phyloP scores from a whole-genome alignment of 1,139 yeast genomes.

The Geotrichum phurueaensis region DNA sequence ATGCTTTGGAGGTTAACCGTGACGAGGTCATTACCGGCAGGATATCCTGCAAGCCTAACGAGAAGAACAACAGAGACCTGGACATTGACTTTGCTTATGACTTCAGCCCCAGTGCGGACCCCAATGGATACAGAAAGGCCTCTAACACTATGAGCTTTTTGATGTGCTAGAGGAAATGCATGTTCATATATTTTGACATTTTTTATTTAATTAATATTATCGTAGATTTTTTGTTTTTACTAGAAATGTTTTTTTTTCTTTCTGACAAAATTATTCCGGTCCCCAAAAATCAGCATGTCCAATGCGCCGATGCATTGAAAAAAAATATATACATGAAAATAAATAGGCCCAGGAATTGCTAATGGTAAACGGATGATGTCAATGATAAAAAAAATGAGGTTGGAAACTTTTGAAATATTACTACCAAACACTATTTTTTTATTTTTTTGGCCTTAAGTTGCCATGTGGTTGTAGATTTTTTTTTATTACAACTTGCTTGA shows the following conservation, averaged over 20 bases:
- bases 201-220: not conserved
- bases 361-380: too few relatives aligned
- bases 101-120: slow-evolving; percentile 48
- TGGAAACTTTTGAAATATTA: too few relatives aligned
- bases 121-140: slow-evolving; percentile 2
- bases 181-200: not conserved
- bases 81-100: slow-evolving; percentile 42
- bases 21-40: slow-evolving; percentile 73
- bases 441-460: too few relatives aligned
- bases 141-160: slow-evolving; percentile 11
- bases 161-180: slow-evolving; percentile 13
- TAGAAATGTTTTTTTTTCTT: not conserved
- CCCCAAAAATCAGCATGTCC: too few relatives aligned
- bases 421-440: too few relatives aligned
- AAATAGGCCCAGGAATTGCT: too few relatives aligned
- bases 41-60: slow-evolving; percentile 72
- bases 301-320: not conserved
- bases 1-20: slow-evolving; percentile 68
- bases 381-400: too few relatives aligned
- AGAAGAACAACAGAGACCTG: slow-evolving; percentile 66
- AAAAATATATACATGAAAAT: too few relatives aligned
- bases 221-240: not conserved
- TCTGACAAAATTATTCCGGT: not conserved
- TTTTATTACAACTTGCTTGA: too few relatives aligned
- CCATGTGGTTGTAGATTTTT: too few relatives aligned